Percentiles rank a stretch among this genome's conserved stretches.
These are phyloP conservation scores for Solanum dulcamara DNA, from an alignment of 257 asterid species.

Conservation along the genomic window DNA sequence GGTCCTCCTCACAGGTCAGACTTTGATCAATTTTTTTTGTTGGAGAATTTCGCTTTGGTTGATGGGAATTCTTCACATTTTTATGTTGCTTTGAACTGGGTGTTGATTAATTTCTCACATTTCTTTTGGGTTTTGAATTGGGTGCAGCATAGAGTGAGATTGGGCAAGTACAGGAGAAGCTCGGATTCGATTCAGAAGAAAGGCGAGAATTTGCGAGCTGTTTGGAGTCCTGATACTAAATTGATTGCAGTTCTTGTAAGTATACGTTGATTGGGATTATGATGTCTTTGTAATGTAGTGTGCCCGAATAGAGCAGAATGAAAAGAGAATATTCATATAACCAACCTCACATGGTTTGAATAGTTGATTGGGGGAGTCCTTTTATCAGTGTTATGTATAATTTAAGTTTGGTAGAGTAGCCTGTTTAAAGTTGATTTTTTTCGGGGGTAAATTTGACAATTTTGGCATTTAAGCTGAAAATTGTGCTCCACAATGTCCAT, in stretches of 20 bases:
- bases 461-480: background rate
- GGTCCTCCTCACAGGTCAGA: constrained; percentile 87
- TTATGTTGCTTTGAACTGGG: background rate
- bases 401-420: background rate
- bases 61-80: background rate
- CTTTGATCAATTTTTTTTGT: background rate
- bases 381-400: background rate
- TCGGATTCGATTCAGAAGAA: constrained; percentile 55
- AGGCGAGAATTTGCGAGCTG: constrained; percentile 87
- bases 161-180: constrained; percentile 76
- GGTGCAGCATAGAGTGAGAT: constrained; percentile 93
- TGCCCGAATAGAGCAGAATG: background rate
- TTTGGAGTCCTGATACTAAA: constrained; percentile 93
- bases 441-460: background rate
- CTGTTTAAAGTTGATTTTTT: background rate
- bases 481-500: background rate
- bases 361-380: background rate
- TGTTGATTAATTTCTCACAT: background rate
- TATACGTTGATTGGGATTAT: background rate
- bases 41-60: background rate
- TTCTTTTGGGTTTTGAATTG: background rate
- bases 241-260: constrained; percentile 86
- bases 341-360: background rate
- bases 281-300: background rate
- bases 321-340: background rate